Evolutionary conservation across 2,329 filamentous ascomycete genomes (phyloP).

Genomic region (Fonsecaea erecta): DNA sequence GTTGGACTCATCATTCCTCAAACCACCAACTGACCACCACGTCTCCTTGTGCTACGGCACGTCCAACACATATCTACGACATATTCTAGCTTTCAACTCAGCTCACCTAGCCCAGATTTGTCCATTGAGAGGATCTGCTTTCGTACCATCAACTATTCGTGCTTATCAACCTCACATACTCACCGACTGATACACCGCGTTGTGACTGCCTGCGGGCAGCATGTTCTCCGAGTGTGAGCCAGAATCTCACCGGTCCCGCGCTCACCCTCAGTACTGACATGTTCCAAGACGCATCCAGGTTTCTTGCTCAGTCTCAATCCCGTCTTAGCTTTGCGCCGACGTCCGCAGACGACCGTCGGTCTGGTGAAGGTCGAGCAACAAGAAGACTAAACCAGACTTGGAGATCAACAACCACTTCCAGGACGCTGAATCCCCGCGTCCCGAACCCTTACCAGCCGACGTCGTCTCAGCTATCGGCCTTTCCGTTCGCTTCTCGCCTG

Average conservation of each 20-base stretch:
- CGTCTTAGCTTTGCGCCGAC: conserved; percentile 76
- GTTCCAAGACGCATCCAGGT: conserved; percentile 83
- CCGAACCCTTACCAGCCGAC: conserved; percentile 77
- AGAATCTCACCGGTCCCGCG: conserved; percentile 43
- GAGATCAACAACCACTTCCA: conserved; percentile 53
- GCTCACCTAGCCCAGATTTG: not conserved
- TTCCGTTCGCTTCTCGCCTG: conserved; percentile 79
- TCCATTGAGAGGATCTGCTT: not conserved
- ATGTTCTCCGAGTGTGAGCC: conserved; percentile 91
- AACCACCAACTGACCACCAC: conserved; percentile 12
- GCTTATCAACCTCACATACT: conserved; percentile 22
- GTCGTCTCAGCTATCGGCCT: conserved; percentile 72
- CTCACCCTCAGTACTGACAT: conserved; percentile 43
- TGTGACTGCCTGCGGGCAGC: conserved; percentile 40
- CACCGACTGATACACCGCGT: conserved; percentile 27
- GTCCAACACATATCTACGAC: conserved; percentile 1
- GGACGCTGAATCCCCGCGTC: conserved; percentile 25
- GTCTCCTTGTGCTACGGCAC: conserved; percentile 13
- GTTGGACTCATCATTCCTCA: conserved; percentile 12
- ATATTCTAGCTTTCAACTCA: not conserved
- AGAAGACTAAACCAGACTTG: conserved; percentile 52
- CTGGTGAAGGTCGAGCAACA: conserved; percentile 54
- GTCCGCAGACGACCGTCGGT: conserved; percentile 56
- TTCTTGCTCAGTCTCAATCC: conserved; percentile 95
- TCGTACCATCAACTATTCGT: not conserved